A percentile compares a stretch with the other conserved stretches of the same genome.
Evolutionary conservation across 225 moss, liverwort and hornwort genomes (phyloP).

Genomic region (Climacium dendroides): DNA sequence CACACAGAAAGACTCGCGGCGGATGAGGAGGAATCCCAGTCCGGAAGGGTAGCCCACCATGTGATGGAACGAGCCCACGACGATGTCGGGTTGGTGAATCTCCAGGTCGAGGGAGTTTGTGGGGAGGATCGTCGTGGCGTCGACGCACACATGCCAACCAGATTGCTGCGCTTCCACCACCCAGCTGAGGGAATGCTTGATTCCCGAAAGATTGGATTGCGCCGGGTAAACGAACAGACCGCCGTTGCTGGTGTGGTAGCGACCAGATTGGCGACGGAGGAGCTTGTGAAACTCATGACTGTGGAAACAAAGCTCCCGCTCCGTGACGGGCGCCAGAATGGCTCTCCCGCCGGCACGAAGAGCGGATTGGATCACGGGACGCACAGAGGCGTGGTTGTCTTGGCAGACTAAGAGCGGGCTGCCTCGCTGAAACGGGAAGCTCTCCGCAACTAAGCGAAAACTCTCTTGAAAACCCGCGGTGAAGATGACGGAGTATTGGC

Average conservation of each 20-base stretch:
- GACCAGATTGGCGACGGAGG: slow-evolving; percentile 22
- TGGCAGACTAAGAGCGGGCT: slow-evolving; percentile 68
- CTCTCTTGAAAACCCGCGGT: slow-evolving; percentile 62
- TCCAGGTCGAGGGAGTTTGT: slow-evolving; percentile 46
- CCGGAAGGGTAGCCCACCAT: slow-evolving; percentile 89
- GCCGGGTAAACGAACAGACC: slow-evolving; percentile 45
- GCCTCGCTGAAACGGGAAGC: slow-evolving; percentile 58
- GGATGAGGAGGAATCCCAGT: slow-evolving; percentile 62
- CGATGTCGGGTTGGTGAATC: slow-evolving; percentile 58
- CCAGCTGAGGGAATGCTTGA: slow-evolving; percentile 39
- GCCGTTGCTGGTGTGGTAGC: slow-evolving; percentile 23
- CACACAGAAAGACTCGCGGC: slow-evolving; percentile 44
- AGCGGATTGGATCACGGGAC: slow-evolving; percentile 31
- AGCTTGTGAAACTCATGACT: slow-evolving; percentile 50
- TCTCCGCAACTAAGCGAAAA: slow-evolving; percentile 51
- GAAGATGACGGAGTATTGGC: slow-evolving; percentile 62
- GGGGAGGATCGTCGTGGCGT: slow-evolving; percentile 53
- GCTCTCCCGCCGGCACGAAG: slow-evolving; percentile 37
- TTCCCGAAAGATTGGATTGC: slow-evolving; percentile 38
- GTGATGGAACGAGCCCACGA: slow-evolving; percentile 72
- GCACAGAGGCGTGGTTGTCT: slow-evolving; percentile 76
- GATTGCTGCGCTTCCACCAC: slow-evolving; percentile 45
- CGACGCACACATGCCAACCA: slow-evolving; percentile 56
- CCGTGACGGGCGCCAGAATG: slow-evolving; percentile 44
- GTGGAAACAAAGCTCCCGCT: slow-evolving; percentile 42